Base-by-base conservation (phyloP, 2,329 filamentous ascomycete genomes). In the Zasmidium cellare region DNA sequence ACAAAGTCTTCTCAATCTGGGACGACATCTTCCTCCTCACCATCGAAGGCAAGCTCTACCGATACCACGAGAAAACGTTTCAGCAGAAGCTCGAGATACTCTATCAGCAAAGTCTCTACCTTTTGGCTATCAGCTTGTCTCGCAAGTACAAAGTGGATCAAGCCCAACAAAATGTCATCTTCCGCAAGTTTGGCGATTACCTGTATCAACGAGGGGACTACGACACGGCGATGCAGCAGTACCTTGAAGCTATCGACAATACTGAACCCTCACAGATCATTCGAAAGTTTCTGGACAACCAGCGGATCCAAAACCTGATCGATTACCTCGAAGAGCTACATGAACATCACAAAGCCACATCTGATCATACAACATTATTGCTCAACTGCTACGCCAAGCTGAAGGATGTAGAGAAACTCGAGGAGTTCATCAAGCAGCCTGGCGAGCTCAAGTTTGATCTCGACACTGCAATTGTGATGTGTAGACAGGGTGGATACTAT, bases 221-320 rank as follows among this genome's bases (percentile, higher is more conserved):
- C 70, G 94, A 99, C 70, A 94, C 90, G 6, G 92, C 96, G n/a
- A 99, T 99, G 96, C 89, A 96, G 68, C 94, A 97, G 73, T 99
- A 99, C 71, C 86, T 99, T 61, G 89, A 91, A 66, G 93, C 96
- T 0, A 97, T 99, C 59, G 92, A 97, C 71, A 94, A 91, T 58
- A 97, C 93, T 0, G 93, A 97, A 69, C 93, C 93, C 6, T 97
- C 93, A 1, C 93, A 97, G 70, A 91, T 97, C 48, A 97, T 97
- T 69, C 85, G 93, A 67, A 97, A 96, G 86, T 99, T 96, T 69
- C 82, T 99, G 38, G 94, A 99, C 70, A 97, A 94, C 0, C 94
- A 99, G 82, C 85, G 92, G 61, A 97, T 99, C 75, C 92, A 97
- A 68, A 99, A 97, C 71, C 80, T 99, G 24, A 97, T 99, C 55